phyloP scores from a whole-genome alignment of 202 grass and related monocot genomes.

The Digitaria exilis region DNA sequence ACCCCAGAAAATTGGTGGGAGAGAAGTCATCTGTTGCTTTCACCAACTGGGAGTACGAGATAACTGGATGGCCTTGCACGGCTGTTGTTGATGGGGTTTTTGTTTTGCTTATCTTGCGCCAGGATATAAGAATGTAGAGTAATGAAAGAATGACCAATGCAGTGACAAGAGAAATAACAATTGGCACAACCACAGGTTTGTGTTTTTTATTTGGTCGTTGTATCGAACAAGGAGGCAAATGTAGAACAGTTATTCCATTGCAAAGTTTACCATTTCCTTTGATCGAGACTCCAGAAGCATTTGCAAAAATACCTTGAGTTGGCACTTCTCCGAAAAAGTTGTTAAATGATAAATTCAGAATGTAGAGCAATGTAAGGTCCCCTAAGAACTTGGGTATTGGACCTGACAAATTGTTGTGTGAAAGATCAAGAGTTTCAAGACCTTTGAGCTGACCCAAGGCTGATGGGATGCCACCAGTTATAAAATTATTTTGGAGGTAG shows the following conservation, averaged over 20 bases:
- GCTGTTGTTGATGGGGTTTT: not conserved
- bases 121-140: not conserved
- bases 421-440: conserved; percentile 2
- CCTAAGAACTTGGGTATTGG: not conserved
- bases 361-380: not conserved
- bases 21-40: conserved; percentile 55
- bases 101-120: not conserved
- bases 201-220: not conserved
- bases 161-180: not conserved
- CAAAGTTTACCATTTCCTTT: conserved; percentile 2
- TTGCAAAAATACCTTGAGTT: not conserved
- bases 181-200: not conserved
- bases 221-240: not conserved
- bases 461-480: conserved; percentile 14
- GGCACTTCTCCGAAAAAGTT: not conserved
- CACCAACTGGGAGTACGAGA: conserved; percentile 46
- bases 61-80: conserved; percentile 4
- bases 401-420: not conserved
- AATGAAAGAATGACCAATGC: not conserved
- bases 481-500: conserved; percentile 13
- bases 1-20: conserved; percentile 36
- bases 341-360: not conserved
- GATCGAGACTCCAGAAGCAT: not conserved
- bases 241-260: not conserved
- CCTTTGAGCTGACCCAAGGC: conserved; percentile 7